A percentile compares a stretch with the other conserved stretches of the same genome.
These are phyloP conservation scores for Lobosporangium transversale DNA, from an alignment of 192 early-diverging fungal species.

Conservation along the genomic window DNA sequence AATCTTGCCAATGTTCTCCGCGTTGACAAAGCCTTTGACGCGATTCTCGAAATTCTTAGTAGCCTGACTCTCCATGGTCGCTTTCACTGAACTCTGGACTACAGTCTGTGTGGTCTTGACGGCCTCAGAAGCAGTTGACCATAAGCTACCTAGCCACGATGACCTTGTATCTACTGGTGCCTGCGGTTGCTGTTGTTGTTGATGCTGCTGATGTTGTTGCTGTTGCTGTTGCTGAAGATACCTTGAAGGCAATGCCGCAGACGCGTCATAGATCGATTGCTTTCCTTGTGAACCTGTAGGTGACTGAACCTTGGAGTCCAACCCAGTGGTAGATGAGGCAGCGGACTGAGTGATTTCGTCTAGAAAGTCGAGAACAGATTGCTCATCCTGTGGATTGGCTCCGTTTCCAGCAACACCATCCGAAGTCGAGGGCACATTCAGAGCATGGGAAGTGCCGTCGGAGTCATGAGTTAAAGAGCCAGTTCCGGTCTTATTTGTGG, in stretches of 20 bases:
- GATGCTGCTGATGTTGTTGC: not conserved
- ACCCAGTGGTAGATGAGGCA: slow-evolving; percentile 22
- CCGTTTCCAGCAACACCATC: not conserved
- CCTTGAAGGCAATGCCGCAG: slow-evolving; percentile 13
- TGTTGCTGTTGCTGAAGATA: slow-evolving; percentile 16
- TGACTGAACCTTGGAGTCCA: slow-evolving; percentile 37
- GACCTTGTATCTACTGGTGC: slow-evolving; percentile 27
- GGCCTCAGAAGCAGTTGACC: slow-evolving; percentile 64
- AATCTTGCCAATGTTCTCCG: slow-evolving; percentile 69
- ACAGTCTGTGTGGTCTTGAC: slow-evolving; percentile 64
- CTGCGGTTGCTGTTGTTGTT: slow-evolving; percentile 41
- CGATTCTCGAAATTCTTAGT: slow-evolving; percentile 60
- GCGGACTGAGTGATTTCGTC: slow-evolving; percentile 56
- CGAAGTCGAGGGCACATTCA: slow-evolving; percentile 10
- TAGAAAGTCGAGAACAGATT: slow-evolving; percentile 57
- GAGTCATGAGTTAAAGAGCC: slow-evolving; percentile 4
- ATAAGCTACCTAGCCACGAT: slow-evolving; percentile 61
- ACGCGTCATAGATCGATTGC: slow-evolving; percentile 29
- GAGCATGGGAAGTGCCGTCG: not conserved
- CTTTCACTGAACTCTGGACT: slow-evolving; percentile 62
- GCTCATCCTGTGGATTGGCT: slow-evolving; percentile 37
- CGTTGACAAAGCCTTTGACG: slow-evolving; percentile 64
- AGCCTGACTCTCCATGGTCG: slow-evolving; percentile 59
- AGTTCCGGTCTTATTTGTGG: not conserved
- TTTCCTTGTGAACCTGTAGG: slow-evolving; percentile 44